Evolutionary conservation across 139 green algal genomes (phyloP).

Genomic region (Closterium sp.): DNA sequence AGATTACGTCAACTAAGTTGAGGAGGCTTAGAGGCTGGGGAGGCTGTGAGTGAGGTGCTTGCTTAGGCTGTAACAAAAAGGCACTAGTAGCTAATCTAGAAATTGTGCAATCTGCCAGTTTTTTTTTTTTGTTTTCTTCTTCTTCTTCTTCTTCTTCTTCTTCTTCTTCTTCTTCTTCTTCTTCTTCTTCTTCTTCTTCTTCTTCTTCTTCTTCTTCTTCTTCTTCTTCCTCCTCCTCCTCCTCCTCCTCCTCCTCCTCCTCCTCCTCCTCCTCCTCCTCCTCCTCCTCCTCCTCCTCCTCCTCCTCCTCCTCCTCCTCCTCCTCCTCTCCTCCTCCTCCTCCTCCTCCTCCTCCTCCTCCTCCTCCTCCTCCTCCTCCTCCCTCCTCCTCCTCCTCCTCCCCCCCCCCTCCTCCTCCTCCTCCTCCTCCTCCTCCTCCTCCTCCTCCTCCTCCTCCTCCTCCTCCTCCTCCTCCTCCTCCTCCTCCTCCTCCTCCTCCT

Average conservation of each 20-base stretch:
- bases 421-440: neutral
- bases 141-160: constrained; percentile 10
- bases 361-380: neutral
- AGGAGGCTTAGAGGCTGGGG: no score
- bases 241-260: neutral
- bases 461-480: neutral
- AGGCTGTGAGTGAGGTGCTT: no score
- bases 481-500: no score
- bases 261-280: neutral
- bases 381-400: no score
- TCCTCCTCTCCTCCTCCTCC: neutral
- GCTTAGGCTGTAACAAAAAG: no score
- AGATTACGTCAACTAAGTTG: no score
- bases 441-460: neutral
- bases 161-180: constrained; percentile 15
- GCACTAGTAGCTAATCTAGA: no score
- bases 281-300: no score
- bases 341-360: neutral
- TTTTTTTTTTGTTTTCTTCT: no score
- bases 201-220: neutral
- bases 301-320: no score
- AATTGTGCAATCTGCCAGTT: neutral
- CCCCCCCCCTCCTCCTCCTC: no score
- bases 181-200: constrained; percentile 14
- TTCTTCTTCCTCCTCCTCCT: neutral